Base-by-base conservation (phyloP, 345 rosid genomes). In the Citrus maxima region DNA sequence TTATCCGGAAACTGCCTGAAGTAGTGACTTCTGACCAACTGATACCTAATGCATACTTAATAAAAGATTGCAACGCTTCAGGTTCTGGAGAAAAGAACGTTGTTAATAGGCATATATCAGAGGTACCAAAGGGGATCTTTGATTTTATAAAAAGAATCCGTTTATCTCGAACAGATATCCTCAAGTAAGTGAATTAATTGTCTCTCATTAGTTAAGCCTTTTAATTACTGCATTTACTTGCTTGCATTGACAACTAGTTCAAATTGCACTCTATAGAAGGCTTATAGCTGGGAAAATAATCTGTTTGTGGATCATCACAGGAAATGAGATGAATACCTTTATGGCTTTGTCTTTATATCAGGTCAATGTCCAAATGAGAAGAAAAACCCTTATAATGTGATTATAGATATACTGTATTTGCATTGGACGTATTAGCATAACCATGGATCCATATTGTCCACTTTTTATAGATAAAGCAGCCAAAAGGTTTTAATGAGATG, bases 91-190 rank as follows among this genome's bases (percentile, higher is more conserved):
- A 54, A 40, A 89, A 79, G 46, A 84, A 81, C n/a, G 78, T 76
- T 74, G 18, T 66, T 19, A 46, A 30, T 25, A 70, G 49, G 78
- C 81, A 79, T 59, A 42, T 67, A 64, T 76, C 82, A 40, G 87
- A 89, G 54, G 70, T 75, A 27, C 97, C 91, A 18, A 84, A 83
- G 71, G 86, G 76, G 8, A 87, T 87, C 79, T 88, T 88, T 81
- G 85, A 92, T 24, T 88, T 86, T 6, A 79, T 94, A 80, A 89
- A 81, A 86, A 66, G 83, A 71, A 93, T 96, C 73, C 94, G 86
- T 9, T 79, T 96, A 76, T 91, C 98, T 56, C 88, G 98, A 70
- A 78, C 90, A 34, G 87, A 88, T 77, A 84, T 92, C 77, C 84
- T 89, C 79, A 91, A 89, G 99, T 95, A 88, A 91, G 92, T 83